Conservation (phyloP, 1,139 yeast species). For the Kodamaea alishanica region DNA sequence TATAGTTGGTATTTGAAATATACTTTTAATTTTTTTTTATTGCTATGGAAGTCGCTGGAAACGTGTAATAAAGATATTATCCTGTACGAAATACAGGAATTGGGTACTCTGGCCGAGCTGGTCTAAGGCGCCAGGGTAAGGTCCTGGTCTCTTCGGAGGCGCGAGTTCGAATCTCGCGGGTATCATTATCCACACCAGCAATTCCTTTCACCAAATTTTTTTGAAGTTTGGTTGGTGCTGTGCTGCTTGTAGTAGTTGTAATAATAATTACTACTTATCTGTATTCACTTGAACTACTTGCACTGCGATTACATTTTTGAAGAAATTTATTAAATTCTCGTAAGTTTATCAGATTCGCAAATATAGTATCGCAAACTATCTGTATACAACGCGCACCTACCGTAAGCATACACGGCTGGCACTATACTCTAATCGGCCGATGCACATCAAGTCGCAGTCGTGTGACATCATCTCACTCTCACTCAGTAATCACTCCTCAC, state of each 20-base stretch:
- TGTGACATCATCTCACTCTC: too few relatives aligned
- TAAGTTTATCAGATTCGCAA: too few relatives aligned
- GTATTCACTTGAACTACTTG: background rate
- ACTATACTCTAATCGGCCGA: too few relatives aligned
- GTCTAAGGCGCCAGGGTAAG: slow-evolving; percentile 51
- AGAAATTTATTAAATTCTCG: too few relatives aligned
- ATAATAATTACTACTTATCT: background rate
- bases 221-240: background rate
- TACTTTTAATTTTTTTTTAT: background rate
- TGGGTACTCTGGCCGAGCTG: slow-evolving; percentile 47
- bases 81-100: slow-evolving; percentile 7
- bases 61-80: too few relatives aligned
- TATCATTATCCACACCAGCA: slow-evolving; percentile 6
- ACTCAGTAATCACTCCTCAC: too few relatives aligned
- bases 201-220: slow-evolving; percentile 3
- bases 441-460: too few relatives aligned
- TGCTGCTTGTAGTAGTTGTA: too few relatives aligned
- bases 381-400: too few relatives aligned
- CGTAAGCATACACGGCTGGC: too few relatives aligned
- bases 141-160: slow-evolving; percentile 58
- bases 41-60: background rate
- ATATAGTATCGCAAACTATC: too few relatives aligned
- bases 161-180: slow-evolving; percentile 57
- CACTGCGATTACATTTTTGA: too few relatives aligned
- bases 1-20: background rate